Base-by-base conservation (phyloP, 495 filamentous ascomycete species). In the Evernia prunastri region DNA sequence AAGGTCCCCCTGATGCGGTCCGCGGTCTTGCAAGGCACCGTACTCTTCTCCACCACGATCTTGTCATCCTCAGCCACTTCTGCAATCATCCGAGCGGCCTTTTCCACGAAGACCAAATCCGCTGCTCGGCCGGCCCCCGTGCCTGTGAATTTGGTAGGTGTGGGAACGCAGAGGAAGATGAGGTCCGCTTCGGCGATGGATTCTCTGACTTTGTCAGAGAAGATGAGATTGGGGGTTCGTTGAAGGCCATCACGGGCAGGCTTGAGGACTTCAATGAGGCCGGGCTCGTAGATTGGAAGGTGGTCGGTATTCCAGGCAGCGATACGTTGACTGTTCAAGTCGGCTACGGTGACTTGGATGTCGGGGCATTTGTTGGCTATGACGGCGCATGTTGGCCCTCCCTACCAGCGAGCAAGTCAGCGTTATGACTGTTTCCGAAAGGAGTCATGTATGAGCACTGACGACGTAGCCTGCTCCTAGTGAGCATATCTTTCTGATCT, bases 1-100 rank as follows among this genome's bases (percentile, higher is more conserved):
- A 83, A 71, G 63, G 86, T 89, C 58, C 86, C 81, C 57, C 83
- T 80, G 27, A 95, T 82, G 36, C 84, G 79, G 43, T 90, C 79
- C 0, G 90, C 87, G 8, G 90, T 95, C 25, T 87, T 79, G 67
- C 87, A 90, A 8, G 90, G 90, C 35, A 95, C 90, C 0, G 90
- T 95, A 53, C 83, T 87, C 75, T 93, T 93, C 76, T 93, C 90
- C 2, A 93, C 90, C 25, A 95, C 79, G 63, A 93, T 89, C 49
- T 87, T 84, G 27, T 87, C 87, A 9, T 79, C 72, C 54, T 78
- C 82, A 13, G 90, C 85, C 59, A 86, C 75, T 56, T 80, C 74
- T 0, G 90, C 90, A 39, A 93, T 86, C 35, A 82, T 83, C 47
- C 82, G 76, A 11, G 83, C 82, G 0, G 87, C 90, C 43, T 80